These are phyloP conservation scores for Aspergillus carlsbadensis DNA, from an alignment of 495 filamentous ascomycete genomes.

Conservation along the genomic window DNA sequence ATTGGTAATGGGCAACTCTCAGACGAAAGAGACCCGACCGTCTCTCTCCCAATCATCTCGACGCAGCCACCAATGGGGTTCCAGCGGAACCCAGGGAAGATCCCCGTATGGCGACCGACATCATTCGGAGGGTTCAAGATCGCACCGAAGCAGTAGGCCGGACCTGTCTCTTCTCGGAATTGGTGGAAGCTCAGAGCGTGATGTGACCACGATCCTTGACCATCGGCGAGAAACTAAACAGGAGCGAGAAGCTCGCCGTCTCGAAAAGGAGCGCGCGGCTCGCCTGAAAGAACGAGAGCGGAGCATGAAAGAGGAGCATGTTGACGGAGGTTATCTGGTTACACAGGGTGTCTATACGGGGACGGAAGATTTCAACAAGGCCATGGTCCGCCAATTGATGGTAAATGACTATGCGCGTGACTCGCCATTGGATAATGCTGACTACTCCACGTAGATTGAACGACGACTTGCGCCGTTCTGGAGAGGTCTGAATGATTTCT, in stretches of 20 bases:
- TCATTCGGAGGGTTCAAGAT: slow-evolving; percentile 40
- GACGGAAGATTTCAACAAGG: slow-evolving; percentile 89
- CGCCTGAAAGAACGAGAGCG: slow-evolving; percentile 81
- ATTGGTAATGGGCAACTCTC: slow-evolving; percentile 57
- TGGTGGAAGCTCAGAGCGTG: slow-evolving; percentile 41
- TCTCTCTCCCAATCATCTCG: slow-evolving; percentile 29
- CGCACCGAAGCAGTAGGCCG: slow-evolving; percentile 51
- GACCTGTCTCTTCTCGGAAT: slow-evolving; percentile 59
- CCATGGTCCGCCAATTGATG: slow-evolving; percentile 87
- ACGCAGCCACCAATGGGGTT: slow-evolving; percentile 38
- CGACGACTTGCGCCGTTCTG: slow-evolving; percentile 91
- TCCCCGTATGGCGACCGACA: slow-evolving; percentile 36
- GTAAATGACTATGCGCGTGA: slow-evolving; percentile 44
- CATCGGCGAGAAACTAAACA: slow-evolving; percentile 82
- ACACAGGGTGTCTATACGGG: slow-evolving; percentile 93
- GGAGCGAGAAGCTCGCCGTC: slow-evolving; percentile 80
- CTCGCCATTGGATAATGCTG: slow-evolving; percentile 14
- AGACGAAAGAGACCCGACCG: slow-evolving; percentile 58
- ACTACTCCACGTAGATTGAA: slow-evolving; percentile 65
- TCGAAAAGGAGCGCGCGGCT: slow-evolving; percentile 74
- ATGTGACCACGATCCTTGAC: slow-evolving; percentile 40
- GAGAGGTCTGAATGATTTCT: slow-evolving; percentile 87
- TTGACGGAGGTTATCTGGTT: slow-evolving; percentile 93
- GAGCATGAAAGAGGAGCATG: slow-evolving; percentile 89
- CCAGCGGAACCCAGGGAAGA: slow-evolving; percentile 34